Percentiles rank a stretch among this genome's conserved stretches.
phyloP scores from a whole-genome alignment of 495 filamentous ascomycete genomes.

The Aspergillus sparsus region DNA sequence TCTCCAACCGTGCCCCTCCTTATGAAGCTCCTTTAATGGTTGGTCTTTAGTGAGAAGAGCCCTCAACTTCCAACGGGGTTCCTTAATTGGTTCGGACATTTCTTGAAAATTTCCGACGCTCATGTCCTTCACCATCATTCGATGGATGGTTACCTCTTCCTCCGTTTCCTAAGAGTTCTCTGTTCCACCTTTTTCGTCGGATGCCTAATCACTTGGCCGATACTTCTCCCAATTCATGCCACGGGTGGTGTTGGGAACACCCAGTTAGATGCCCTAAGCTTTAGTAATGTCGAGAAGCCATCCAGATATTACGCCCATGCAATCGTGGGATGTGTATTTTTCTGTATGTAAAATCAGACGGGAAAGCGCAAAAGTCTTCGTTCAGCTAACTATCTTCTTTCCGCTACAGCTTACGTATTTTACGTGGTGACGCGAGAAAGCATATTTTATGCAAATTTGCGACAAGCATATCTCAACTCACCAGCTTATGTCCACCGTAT shows the following conservation, averaged over 20 bases:
- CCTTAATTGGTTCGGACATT: constrained; percentile 64
- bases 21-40: neutral
- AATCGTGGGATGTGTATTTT: constrained; percentile 53
- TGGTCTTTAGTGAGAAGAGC: constrained; percentile 34
- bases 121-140: constrained; percentile 65
- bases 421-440: constrained; percentile 67
- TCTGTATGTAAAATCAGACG: constrained; percentile 46
- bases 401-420: constrained; percentile 57
- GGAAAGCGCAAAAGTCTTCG: neutral
- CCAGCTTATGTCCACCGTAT: constrained; percentile 65
- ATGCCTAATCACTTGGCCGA: constrained; percentile 75
- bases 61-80: constrained; percentile 48
- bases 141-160: constrained; percentile 79
- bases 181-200: constrained; percentile 72
- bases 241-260: constrained; percentile 63
- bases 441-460: constrained; percentile 66
- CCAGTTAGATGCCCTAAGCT: constrained; percentile 63
- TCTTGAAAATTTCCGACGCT: constrained; percentile 61
- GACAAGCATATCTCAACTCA: constrained; percentile 72
- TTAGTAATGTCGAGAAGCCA: constrained; percentile 62
- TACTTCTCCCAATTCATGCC: constrained; percentile 77
- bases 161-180: constrained; percentile 75
- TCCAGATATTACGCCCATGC: constrained; percentile 64
- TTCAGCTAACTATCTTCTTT: constrained; percentile 15
- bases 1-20: neutral